Base-by-base conservation (phyloP, 1,284 basidiomycete genomes). In the Neotropicomus parvogracilis region DNA sequence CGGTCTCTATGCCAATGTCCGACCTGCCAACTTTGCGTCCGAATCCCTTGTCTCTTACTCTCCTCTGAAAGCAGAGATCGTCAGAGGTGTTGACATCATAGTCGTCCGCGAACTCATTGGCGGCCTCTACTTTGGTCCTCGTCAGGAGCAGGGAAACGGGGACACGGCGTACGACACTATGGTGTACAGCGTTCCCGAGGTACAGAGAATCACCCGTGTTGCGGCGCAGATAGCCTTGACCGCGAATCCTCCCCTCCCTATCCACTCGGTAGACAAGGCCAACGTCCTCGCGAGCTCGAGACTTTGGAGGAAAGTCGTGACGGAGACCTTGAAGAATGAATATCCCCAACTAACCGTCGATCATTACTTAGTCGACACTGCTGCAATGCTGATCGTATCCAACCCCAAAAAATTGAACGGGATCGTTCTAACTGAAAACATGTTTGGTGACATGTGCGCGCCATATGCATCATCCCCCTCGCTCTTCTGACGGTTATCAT, bases 181-280 rank as follows among this genome's bases (percentile, higher is more conserved):
- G 85, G 81, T 88, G 48, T 99, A 99, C 78, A 91, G 90, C 57
- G 85, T 92, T 34, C 66, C 79, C 14, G 97, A 99, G 68, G 88
- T 99, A 37, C 79, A 97, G 70, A 81, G 97, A 44, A 99, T 99
- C 63, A 95, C 95, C 6, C 85, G 93, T 24, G 93, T 99, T 36
- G 97, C 95, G 9, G 94, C 91, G 31, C 88, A 93, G 70, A 90
- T 99, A 56, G 95, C 97, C 1, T 72, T 94, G 46, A 77, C 85
- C 44, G 73, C 83, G 13, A 79, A 88, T 65, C 97, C 97, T 4
- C 93, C 95, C 16, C 78, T 95, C 40, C 78, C 83, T 39, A 85
- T 99, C 52, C 91, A 94, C 70, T 95, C 92, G 3, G 81, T 99
- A 69, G 97, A 99, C 78, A 99, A 99, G 74, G 97, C 97, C 49